phyloP scores from a whole-genome alignment of 805 yeast species.

The Teunomyces atbi region DNA sequence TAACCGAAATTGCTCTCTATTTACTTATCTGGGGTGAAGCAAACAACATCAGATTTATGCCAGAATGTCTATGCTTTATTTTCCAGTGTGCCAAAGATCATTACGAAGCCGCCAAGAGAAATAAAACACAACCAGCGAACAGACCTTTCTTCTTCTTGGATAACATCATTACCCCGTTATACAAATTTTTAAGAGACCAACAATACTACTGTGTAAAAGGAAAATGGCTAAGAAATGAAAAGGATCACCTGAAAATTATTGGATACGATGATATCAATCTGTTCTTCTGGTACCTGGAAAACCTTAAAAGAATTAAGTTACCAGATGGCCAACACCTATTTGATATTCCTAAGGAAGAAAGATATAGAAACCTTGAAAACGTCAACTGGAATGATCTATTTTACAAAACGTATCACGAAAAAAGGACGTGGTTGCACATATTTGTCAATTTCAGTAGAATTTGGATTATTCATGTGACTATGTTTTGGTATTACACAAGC shows the following conservation, averaged over 20 bases:
- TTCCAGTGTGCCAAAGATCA: constrained; percentile 27
- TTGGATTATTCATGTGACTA: constrained; percentile 51
- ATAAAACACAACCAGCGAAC: constrained; percentile 7
- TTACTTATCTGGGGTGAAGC: constrained; percentile 77
- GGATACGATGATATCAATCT: constrained; percentile 59
- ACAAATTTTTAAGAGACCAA: constrained; percentile 65
- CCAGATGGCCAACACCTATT: constrained; percentile 30
- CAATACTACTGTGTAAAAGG: constrained; percentile 58
- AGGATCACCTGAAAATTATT: constrained; percentile 62
- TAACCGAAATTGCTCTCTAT: constrained; percentile 63
- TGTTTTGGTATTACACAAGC: constrained; percentile 53
- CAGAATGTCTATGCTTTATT: constrained; percentile 39
- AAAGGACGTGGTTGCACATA: constrained; percentile 50
- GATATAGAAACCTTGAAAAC: constrained; percentile 29
- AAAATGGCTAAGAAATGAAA: constrained; percentile 57
- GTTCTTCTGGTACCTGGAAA: constrained; percentile 47
- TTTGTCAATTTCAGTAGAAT: constrained; percentile 50
- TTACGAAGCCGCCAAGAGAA: constrained; percentile 16
- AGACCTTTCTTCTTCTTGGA: constrained; percentile 30
- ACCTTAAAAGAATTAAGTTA: constrained; percentile 31
- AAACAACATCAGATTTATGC: constrained; percentile 56
- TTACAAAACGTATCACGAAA: constrained; percentile 47
- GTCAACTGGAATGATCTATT: constrained; percentile 44
- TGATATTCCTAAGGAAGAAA: constrained; percentile 23
- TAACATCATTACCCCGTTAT: constrained; percentile 46